These are phyloP conservation scores for Scedosporium minutisporum DNA, from an alignment of 2,329 filamentous ascomycete species.

Conservation along the genomic window DNA sequence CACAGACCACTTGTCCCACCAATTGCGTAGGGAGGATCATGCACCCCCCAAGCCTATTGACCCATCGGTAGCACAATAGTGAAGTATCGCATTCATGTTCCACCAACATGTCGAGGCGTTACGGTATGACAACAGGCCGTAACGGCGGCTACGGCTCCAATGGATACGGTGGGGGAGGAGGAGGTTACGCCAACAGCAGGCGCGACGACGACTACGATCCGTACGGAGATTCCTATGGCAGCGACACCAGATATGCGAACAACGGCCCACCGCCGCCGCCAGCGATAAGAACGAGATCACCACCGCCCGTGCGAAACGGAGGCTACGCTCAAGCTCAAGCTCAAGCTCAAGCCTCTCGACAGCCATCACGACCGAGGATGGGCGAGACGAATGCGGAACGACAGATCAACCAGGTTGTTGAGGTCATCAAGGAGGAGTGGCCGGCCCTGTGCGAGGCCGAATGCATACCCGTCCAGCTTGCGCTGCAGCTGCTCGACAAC, in stretches of 20 bases:
- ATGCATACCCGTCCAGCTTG: conserved; percentile 86
- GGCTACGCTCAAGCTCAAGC: conserved; percentile 8
- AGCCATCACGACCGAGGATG: conserved; percentile 22
- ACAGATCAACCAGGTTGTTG: conserved; percentile 56
- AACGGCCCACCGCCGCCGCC: conserved; percentile 22
- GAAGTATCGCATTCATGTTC: neutral
- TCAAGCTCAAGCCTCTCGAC: conserved; percentile 15
- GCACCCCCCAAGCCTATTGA: neutral
- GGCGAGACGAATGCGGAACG: conserved; percentile 40
- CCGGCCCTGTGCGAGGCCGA: conserved; percentile 80
- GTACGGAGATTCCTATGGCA: conserved; percentile 34
- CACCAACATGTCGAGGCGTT: conserved; percentile 5
- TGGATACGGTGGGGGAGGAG: neutral
- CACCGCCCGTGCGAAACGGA: conserved; percentile 16
- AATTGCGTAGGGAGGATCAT: conserved; percentile 1
- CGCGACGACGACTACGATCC: conserved; percentile 40
- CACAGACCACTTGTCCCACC: neutral
- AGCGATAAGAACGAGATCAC: conserved; percentile 18
- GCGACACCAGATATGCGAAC: conserved; percentile 28
- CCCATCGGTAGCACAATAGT: conserved; percentile 2
- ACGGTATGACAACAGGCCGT: conserved; percentile 6
- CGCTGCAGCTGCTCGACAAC: conserved; percentile 86
- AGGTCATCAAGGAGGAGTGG: conserved; percentile 83
- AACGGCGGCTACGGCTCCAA: conserved; percentile 5
- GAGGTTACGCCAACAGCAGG: conserved; percentile 28